Base-by-base conservation (phyloP, 352 stramenopile genomes). In the Phytophthora europaea region DNA sequence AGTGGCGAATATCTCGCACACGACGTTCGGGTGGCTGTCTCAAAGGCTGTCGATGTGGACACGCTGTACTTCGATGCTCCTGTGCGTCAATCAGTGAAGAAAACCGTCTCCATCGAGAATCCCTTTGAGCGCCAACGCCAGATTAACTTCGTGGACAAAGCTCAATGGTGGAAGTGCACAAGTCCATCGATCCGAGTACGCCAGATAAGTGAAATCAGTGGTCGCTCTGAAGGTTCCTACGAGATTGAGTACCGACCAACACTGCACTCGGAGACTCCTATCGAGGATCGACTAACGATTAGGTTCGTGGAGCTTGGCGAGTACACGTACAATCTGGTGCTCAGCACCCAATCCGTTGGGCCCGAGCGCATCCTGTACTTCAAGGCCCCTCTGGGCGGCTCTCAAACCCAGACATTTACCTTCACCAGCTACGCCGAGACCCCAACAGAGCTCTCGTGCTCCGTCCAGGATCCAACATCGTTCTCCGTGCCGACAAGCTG, bases 181-280 rank as follows among this genome's bases (percentile, higher is more conserved):
- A 91, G 78, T 36, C 74, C 84, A n/a, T 78, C 81, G 16, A 79
- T 92, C 34, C 90, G 90, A 8, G 88, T 98, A 6, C 78, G 75
- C 3, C 81, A 94, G 53, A 50, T 98, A 7, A 85, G 69, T 4
- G 81, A 85, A 23, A 93, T 98, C 57, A 88, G 71, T 28, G 88
- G 80, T 4, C 88, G 81, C 38, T 62, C 83, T 0, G 94, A 98
- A 73, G 92, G 94, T 2, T 78, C 80, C 10, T 98, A 95, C 65
- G 94, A 98, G 57, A 78, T 98, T 23, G 91, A 98, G 65, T 98
- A 97, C 72, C 82, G 94, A 13, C 94, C 94, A 7, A 86, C 90
- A 6, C 36, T 97, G 31, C 82, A 94, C 26, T 81, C 65, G 0
- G 70, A 72, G 0, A 52, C 72, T 6, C 78, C 81, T 0, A 68